These are phyloP conservation scores for Huntiella bhutanensis DNA, from an alignment of 2,329 filamentous ascomycete genomes.

Conservation along the genomic window DNA sequence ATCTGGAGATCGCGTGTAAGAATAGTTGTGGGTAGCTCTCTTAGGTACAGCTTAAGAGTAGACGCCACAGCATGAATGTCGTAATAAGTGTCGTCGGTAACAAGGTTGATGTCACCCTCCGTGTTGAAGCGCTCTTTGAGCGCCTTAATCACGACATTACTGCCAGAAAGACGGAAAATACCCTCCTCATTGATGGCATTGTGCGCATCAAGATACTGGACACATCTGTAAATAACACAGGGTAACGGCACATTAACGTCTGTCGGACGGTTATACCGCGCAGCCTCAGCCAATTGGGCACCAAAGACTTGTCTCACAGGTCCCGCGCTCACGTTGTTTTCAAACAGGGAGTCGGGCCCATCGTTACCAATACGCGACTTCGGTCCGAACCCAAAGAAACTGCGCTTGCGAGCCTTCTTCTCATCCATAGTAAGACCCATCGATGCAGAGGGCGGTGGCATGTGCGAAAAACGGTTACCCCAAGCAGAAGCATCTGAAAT, in stretches of 20 bases:
- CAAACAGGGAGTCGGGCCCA: conserved; percentile 35
- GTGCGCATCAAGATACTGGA: conserved; percentile 77
- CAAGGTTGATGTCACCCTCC: conserved; percentile 76
- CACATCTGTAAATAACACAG: conserved; percentile 84
- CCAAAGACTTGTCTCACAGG: conserved; percentile 62
- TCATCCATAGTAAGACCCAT: conserved; percentile 36
- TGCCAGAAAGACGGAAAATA: conserved; percentile 93
- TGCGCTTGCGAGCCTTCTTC: conserved; percentile 63
- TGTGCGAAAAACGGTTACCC: conserved; percentile 48
- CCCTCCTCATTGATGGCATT: conserved; percentile 74
- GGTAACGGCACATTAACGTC: conserved; percentile 62
- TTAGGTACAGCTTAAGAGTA: conserved; percentile 79
- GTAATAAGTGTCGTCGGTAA: conserved; percentile 68
- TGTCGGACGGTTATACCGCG: conserved; percentile 55
- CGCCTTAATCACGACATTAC: conserved; percentile 80
- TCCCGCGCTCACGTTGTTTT: conserved; percentile 28
- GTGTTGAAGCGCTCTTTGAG: conserved; percentile 84
- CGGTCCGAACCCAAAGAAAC: conserved; percentile 52
- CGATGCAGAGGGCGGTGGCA: not conserved
- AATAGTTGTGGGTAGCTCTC: conserved; percentile 80
- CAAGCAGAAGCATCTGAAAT: conserved; percentile 71
- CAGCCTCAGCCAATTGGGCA: conserved; percentile 66
- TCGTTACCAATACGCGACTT: conserved; percentile 41
- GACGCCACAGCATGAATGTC: conserved; percentile 94
- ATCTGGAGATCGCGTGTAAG: conserved; percentile 78